Evolutionary conservation across 2,329 filamentous ascomycete genomes (phyloP).

Genomic region (Paecilomyces dactylethromorphus): DNA sequence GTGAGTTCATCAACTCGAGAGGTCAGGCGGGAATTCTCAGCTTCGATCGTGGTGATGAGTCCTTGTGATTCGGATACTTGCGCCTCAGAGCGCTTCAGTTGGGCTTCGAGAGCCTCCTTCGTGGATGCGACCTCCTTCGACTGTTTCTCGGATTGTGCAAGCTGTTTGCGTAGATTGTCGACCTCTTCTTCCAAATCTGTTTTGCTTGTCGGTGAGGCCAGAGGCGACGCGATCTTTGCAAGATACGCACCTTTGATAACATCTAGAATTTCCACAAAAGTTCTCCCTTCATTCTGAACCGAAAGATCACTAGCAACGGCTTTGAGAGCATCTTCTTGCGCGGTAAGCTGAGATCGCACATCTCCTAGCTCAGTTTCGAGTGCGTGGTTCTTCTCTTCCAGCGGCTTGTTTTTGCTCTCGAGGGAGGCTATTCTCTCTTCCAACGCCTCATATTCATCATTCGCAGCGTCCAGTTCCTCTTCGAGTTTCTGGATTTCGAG

Average conservation of each 20-base stretch:
- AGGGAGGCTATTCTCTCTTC: conserved; percentile 27
- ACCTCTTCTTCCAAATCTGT: conserved; percentile 11
- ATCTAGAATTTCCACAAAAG: conserved; percentile 34
- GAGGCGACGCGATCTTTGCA: conserved; percentile 9
- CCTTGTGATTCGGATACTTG: conserved; percentile 30
- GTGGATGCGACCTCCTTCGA: conserved; percentile 19
- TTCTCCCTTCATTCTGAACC: conserved; percentile 22
- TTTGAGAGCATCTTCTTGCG: conserved; percentile 31
- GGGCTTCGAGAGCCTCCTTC: conserved; percentile 25
- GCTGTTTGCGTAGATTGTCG: conserved; percentile 19
- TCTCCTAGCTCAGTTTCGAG: conserved; percentile 29
- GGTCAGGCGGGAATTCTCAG: conserved; percentile 31
- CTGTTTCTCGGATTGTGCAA: conserved; percentile 23
- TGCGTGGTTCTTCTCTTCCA: conserved; percentile 31
- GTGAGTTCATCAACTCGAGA: conserved; percentile 28
- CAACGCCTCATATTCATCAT: conserved; percentile 25
- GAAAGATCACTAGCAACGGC: conserved; percentile 30
- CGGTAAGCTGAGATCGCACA: conserved; percentile 28
- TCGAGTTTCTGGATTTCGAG: conserved; percentile 30
- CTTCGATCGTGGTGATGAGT: conserved; percentile 31
- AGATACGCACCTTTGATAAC: conserved; percentile 28
- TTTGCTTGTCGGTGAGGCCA: conserved; percentile 10
- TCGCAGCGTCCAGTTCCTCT: conserved; percentile 24
- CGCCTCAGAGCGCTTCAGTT: conserved; percentile 28
- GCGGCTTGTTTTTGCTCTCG: conserved; percentile 26